Base-by-base conservation (phyloP, 2,329 filamentous ascomycete genomes). In the Cryoendolithus antarcticus region DNA sequence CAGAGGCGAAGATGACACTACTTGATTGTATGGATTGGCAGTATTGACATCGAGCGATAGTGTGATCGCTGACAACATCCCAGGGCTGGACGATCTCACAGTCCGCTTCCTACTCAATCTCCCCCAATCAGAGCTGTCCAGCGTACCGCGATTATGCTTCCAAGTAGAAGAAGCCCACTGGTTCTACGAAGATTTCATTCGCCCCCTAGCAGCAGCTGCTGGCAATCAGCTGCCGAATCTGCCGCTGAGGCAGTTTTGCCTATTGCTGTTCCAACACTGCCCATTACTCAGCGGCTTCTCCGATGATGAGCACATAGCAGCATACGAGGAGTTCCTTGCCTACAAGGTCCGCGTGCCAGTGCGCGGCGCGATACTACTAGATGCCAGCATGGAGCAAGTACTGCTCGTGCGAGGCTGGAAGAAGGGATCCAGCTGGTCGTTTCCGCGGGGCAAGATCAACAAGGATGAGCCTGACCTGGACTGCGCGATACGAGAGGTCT, bases 131-230 rank as follows among this genome's bases (percentile, higher is more conserved):
- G 91, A 98, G 62, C 75, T 96, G 34, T 78, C 80, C 49, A 86
- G 84, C 2, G 83, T 94, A 42, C 85, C 86, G 58, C 82, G 91
- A 57, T 91, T 98, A 64, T 96, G 89, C 65, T 98, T 98, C 62
- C 88, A 96, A 65, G 83, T 98, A 52, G 91, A 98, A 64, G 93
- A 98, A 65, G 91, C 91, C 53, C 93, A 98, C 77, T 98, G 91
- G 91, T 98, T 93, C 65, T 98, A 98, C 75, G 91, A 98, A 70
- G 91, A 98, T 64, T 98, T 98, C 59, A 86, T 98, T 60, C 84
- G 91, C 35, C 88, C 89, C 7, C 44, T 48, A 15, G 47, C 43
- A 6, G 48, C 48, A 4, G 43, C 48, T 8, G 31, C 30, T 70
- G 91, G 47, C 83, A 95, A 62, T 80, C 86, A 38, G 73, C 72